A percentile compares a stretch with the other conserved stretches of the same genome.
These are phyloP conservation scores for Colletotrichum sp. DNA, from an alignment of 2,329 filamentous ascomycete genomes.

Conservation along the genomic window DNA sequence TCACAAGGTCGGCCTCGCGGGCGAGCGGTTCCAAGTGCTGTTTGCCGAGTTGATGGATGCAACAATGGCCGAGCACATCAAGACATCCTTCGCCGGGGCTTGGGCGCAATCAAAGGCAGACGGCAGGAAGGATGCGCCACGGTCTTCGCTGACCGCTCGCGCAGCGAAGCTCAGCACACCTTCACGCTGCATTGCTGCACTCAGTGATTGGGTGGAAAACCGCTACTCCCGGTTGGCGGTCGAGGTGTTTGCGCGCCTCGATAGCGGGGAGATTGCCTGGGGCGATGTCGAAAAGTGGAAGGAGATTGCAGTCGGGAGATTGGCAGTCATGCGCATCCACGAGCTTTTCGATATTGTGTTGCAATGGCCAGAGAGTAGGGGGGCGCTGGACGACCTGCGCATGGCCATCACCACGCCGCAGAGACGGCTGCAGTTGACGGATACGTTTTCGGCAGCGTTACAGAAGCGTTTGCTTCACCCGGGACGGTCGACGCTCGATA, in stretches of 20 bases:
- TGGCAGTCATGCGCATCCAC: conserved; percentile 71
- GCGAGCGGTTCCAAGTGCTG: conserved; percentile 71
- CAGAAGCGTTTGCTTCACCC: conserved; percentile 74
- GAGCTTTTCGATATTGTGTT: conserved; percentile 83
- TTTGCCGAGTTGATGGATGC: conserved; percentile 75
- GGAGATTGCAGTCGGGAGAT: conserved; percentile 69
- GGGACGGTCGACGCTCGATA: conserved; percentile 76
- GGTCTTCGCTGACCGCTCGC: conserved; percentile 26
- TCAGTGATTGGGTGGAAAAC: conserved; percentile 73
- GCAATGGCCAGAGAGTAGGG: conserved; percentile 73
- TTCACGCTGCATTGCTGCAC: conserved; percentile 61
- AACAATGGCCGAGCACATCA: conserved; percentile 68
- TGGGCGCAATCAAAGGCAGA: conserved; percentile 51
- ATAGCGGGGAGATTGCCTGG: conserved; percentile 49
- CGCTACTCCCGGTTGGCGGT: conserved; percentile 69
- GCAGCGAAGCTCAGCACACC: conserved; percentile 34
- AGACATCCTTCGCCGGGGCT: conserved; percentile 64
- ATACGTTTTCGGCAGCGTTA: conserved; percentile 70
- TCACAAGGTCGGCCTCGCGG: conserved; percentile 69
- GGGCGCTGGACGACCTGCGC: conserved; percentile 76
- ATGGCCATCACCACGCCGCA: conserved; percentile 72
- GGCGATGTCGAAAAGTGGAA: conserved; percentile 72
- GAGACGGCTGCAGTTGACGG: conserved; percentile 72
- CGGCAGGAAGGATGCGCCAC: conserved; percentile 25
- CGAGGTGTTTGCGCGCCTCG: conserved; percentile 60